Base-by-base conservation (phyloP, 176 grass and related monocot species). In the Aechmea fasciata region DNA sequence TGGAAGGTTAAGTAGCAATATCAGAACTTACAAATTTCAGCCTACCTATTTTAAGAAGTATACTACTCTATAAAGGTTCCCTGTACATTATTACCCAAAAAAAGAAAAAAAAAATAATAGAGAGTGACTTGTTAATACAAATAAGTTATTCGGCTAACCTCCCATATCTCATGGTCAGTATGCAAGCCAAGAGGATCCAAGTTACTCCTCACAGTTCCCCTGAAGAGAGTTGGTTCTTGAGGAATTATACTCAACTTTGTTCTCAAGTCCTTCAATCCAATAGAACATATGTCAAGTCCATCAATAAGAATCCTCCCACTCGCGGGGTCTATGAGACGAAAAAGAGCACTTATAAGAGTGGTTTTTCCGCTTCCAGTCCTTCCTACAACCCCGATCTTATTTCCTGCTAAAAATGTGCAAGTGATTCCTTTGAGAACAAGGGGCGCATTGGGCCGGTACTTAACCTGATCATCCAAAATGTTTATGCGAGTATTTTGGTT, bases 231-330 rank as follows among this genome's bases (percentile, higher is more conserved):
- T 52, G 92, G 86, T 73, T 96, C 88, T 81, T 96, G 92, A 55
- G 88, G 92, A 55, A 96, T 96, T 59, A 96, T 96, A 78, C 88
- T 96, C 55, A 96, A 70, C 81, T 96, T 96, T 67, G 82, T 96
- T 78, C 92, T 92, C 55, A 96, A 82, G 79, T 96, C 92, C 72
- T 92, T 92, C 20, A 96, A 82, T 26, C 92, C 92, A 3, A 96
- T 78, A 13, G 81, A 85, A 68, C 93, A 87, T 55, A 96, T 90
- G 79, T 96, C 83, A 63, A 92, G 54, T 22, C 82, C 74, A 61
- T 96, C 93, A 76, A 96, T 83, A 50, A 91, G 76, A 89, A 96
- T 92, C 80, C 48, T 92, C 64, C 93, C 93, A 66, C 81, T 65
- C 0, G 52, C 68, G 11, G 93, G 93, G 78, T 96, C 89, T 13